Evolutionary conservation across 805 yeast genomes (phyloP).

Genomic region (Sugiyamaella boreocaroliniensis): DNA sequence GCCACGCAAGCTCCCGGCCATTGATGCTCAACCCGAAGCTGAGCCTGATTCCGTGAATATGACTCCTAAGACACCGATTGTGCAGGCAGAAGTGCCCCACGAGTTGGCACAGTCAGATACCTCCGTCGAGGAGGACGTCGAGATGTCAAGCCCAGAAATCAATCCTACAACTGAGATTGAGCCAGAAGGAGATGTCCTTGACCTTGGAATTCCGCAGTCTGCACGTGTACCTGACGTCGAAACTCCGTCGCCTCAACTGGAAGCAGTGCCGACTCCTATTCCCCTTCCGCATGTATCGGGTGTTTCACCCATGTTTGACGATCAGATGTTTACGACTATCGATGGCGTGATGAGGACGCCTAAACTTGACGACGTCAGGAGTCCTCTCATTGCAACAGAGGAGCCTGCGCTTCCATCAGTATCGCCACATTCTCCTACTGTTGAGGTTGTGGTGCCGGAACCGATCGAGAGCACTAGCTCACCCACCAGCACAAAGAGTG

Average conservation of each 20-base stretch:
- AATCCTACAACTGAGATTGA: not conserved
- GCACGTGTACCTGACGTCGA: not conserved
- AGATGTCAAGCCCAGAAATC: not conserved
- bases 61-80: not conserved
- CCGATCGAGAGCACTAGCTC: too few relatives aligned
- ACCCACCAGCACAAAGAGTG: too few relatives aligned
- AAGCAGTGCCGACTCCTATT: not conserved
- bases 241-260: not conserved
- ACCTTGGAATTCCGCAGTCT: not conserved
- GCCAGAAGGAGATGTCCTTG: not conserved
- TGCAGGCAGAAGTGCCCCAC: not conserved
- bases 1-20: too few relatives aligned
- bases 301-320: conserved; percentile 1
- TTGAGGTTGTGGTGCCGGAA: too few relatives aligned
- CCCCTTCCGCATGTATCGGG: not conserved
- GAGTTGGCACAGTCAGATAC: not conserved
- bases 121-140: not conserved
- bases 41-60: not conserved
- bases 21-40: not conserved
- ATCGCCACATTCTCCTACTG: too few relatives aligned
- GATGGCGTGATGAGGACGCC: not conserved
- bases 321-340: not conserved
- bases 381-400: not conserved
- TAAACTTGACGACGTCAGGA: not conserved
- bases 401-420: too few relatives aligned